Percentiles rank a stretch among this genome's conserved stretches.
These are phyloP conservation scores for Daphne laureola DNA, from an alignment of 441 rosid species.

Conservation along the genomic window DNA sequence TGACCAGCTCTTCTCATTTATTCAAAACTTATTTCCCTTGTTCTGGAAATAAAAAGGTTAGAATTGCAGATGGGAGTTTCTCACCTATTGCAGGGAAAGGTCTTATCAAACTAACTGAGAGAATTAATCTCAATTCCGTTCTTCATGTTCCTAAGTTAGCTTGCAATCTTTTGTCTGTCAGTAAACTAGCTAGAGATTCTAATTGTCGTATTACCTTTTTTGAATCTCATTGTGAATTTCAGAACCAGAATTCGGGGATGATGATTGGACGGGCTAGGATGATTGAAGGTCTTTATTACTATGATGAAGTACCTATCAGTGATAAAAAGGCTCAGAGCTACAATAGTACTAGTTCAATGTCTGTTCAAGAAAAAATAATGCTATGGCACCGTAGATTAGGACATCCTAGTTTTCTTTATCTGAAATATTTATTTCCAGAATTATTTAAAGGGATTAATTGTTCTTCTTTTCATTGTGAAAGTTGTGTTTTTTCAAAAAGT, in stretches of 20 bases:
- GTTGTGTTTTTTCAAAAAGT: background rate
- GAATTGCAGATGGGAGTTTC: constrained; percentile 2
- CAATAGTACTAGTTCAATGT: background rate
- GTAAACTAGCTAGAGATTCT: constrained; percentile 3
- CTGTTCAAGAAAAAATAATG: background rate
- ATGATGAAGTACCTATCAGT: background rate
- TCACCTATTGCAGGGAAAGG: constrained; percentile 10
- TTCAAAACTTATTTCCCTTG: constrained; percentile 5
- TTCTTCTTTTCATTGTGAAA: background rate
- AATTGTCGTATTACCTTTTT: constrained; percentile 5
- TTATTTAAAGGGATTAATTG: background rate
- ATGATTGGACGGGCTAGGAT: constrained; percentile 14
- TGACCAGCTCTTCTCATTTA: background rate
- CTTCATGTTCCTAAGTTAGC: constrained; percentile 11
- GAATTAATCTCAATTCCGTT: background rate
- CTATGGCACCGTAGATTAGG: background rate
- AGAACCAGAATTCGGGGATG: constrained; percentile 3
- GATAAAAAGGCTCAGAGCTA: background rate
- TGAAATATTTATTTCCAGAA: constrained; percentile 2
- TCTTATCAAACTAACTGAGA: background rate
- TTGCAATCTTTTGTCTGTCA: constrained; percentile 4
- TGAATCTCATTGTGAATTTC: constrained; percentile 1
- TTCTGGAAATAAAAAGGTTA: constrained; percentile 4
- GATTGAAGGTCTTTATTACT: background rate
- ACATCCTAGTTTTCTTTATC: constrained; percentile 1